These are phyloP conservation scores for Sporothrix euskadiensis DNA, from an alignment of 2,329 filamentous ascomycete genomes.

Conservation along the genomic window DNA sequence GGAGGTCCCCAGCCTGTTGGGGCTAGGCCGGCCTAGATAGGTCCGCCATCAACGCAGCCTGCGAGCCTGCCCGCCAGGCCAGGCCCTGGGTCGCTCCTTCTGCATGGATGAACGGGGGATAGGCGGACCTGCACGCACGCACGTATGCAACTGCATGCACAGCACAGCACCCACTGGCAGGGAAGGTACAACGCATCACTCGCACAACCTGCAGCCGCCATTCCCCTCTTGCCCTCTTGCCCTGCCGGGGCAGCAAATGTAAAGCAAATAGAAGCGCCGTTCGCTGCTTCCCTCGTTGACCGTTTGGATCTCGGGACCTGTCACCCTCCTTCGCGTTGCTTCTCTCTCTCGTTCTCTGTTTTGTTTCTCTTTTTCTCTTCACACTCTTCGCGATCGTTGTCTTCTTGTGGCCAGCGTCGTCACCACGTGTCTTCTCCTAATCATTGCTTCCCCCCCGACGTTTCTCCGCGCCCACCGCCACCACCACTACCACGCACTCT, in stretches of 20 bases:
- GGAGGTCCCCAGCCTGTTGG: neutral
- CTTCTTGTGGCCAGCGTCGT: neutral
- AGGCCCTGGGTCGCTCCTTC: conserved; percentile 17
- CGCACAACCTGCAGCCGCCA: conserved; percentile 24
- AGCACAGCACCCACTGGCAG: conserved; percentile 9
- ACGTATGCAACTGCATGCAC: conserved; percentile 16
- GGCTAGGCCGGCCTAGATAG: neutral
- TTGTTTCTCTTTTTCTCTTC: neutral
- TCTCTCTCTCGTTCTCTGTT: neutral
- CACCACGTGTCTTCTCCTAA: neutral
- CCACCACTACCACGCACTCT: neutral
- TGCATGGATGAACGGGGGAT: conserved; percentile 13
- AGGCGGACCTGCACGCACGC: conserved; percentile 9
- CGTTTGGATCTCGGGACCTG: conserved; percentile 18
- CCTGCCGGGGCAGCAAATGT: neutral
- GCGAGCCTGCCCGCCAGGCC: conserved; percentile 11
- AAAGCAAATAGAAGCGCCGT: neutral
- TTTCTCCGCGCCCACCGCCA: neutral
- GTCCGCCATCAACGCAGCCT: conserved; percentile 7
- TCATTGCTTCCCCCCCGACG: neutral
- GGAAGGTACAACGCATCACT: conserved; percentile 25
- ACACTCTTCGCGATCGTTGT: neutral
- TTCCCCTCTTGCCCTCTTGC: conserved; percentile 26
- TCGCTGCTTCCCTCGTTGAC: conserved; percentile 15
- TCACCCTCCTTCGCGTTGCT: neutral